Conservation (phyloP, 257 asterid species). For the Apocynum venetum region DNA sequence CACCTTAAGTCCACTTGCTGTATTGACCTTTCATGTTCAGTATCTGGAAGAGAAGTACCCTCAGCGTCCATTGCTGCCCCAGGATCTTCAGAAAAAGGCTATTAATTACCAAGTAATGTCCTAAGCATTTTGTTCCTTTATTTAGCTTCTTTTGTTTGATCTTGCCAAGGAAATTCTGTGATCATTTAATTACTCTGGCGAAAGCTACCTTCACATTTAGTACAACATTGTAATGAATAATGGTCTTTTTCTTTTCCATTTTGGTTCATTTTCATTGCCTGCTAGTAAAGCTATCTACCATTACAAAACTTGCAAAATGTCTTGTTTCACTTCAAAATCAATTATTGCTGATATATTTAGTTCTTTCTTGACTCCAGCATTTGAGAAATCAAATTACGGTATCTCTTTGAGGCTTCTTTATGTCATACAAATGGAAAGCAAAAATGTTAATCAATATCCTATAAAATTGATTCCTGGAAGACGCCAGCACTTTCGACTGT, state of each 20-base stretch:
- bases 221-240: neutral
- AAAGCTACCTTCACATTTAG: neutral
- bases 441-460: neutral
- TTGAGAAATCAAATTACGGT: neutral
- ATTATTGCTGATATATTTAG: neutral
- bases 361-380: neutral
- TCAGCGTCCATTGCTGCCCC: slow-evolving; percentile 73
- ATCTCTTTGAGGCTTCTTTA: neutral
- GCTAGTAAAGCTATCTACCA: neutral
- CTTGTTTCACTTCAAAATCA: neutral
- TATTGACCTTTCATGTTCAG: slow-evolving; percentile 32
- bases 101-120: slow-evolving; percentile 26
- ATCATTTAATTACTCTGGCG: neutral
- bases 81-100: slow-evolving; percentile 57
- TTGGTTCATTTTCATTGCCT: neutral
- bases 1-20: neutral
- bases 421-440: neutral
- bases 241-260: neutral
- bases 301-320: neutral
- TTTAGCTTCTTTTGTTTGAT: neutral
- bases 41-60: slow-evolving; percentile 92
- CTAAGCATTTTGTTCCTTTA: neutral
- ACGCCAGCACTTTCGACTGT: neutral
- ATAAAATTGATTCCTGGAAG: neutral
- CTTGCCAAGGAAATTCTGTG: neutral